These are phyloP conservation scores for Stagonosporopsis rhizophila DNA, from an alignment of 2,329 filamentous ascomycete genomes.

Conservation along the genomic window DNA sequence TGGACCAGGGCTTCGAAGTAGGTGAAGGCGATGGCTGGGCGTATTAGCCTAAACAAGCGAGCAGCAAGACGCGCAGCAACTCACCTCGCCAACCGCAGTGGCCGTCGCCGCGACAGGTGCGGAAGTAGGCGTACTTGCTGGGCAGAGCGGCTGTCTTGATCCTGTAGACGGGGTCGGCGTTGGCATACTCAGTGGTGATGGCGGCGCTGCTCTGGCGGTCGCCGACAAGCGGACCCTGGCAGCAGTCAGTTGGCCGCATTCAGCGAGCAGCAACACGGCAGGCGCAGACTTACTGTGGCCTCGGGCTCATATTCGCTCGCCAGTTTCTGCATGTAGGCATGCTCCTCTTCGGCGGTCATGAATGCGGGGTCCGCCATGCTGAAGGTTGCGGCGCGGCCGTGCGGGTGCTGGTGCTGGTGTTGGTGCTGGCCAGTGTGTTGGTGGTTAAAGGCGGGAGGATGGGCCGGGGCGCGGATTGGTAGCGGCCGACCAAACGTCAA, in stretches of 20 bases:
- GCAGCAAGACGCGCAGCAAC: constrained; percentile 37
- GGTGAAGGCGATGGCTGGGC: constrained; percentile 83
- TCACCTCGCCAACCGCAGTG: constrained; percentile 98
- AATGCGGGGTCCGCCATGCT: constrained; percentile 49
- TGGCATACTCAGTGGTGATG: constrained; percentile 86
- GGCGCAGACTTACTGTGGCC: constrained; percentile 57
- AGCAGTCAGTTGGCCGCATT: constrained; percentile 29
- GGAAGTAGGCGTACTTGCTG: constrained; percentile 84
- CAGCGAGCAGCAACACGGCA: constrained; percentile 20
- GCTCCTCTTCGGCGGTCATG: constrained; percentile 59
- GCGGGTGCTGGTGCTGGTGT: constrained; percentile 35
- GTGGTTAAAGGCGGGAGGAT: constrained; percentile 44
- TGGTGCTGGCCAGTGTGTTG: constrained; percentile 44
- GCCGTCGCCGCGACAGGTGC: constrained; percentile 87
- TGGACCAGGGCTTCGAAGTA: constrained; percentile 89
- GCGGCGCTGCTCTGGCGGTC: constrained; percentile 76
- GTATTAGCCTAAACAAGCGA: constrained; percentile 36
- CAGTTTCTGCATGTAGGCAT: constrained; percentile 67
- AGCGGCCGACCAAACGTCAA: constrained; percentile 50
- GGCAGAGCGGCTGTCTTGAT: constrained; percentile 87
- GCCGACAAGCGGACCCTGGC: constrained; percentile 82
- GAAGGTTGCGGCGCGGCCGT: constrained; percentile 35
- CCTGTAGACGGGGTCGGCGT: constrained; percentile 83
- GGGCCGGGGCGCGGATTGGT: constrained; percentile 52
- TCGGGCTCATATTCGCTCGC: constrained; percentile 68